Conservation (phyloP, 2,329 filamentous ascomycete genomes). For the Myrmaecium sp. region DNA sequence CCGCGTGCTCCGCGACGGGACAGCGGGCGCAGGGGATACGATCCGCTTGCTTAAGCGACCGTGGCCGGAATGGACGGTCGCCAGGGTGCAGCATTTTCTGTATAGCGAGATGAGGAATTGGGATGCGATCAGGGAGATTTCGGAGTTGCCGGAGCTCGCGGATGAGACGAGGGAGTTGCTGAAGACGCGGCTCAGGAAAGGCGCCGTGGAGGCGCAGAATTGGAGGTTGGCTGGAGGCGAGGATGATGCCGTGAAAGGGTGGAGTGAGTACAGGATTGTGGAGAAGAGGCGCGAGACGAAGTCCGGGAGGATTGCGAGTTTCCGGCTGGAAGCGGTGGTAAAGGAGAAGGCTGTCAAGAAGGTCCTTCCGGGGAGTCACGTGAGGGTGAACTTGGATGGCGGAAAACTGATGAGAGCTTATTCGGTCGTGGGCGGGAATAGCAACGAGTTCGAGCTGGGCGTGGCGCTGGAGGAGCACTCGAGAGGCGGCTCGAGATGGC, state of each 20-base stretch:
- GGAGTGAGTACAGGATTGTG: slow-evolving; percentile 25
- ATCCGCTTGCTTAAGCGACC: slow-evolving; percentile 38
- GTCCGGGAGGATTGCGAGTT: slow-evolving; percentile 32
- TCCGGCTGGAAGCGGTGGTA: slow-evolving; percentile 33
- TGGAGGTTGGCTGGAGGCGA: slow-evolving; percentile 13
- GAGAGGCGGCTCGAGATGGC: slow-evolving; percentile 43
- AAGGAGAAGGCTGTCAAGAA: slow-evolving; percentile 18
- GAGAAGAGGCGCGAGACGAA: slow-evolving; percentile 35
- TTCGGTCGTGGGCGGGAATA: slow-evolving; percentile 38
- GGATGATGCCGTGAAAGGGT: slow-evolving; percentile 14
- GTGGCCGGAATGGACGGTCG: slow-evolving; percentile 45
- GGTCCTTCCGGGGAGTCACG: slow-evolving; percentile 35
- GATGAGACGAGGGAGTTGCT: slow-evolving; percentile 37
- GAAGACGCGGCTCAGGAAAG: slow-evolving; percentile 32
- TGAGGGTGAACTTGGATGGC: slow-evolving; percentile 36
- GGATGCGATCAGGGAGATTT: slow-evolving; percentile 26
- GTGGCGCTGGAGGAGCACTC: slow-evolving; percentile 37
- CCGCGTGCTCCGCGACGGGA: slow-evolving; percentile 39
- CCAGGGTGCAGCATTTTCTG: slow-evolving; percentile 44
- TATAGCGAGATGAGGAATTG: slow-evolving; percentile 36
- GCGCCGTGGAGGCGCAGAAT: slow-evolving; percentile 15
- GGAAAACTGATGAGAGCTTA: slow-evolving; percentile 42
- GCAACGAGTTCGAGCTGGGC: slow-evolving; percentile 37
- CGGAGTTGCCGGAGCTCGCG: slow-evolving; percentile 28
- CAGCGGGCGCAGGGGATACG: slow-evolving; percentile 37